Evolutionary conservation across 371 early-diverging fungal genomes (phyloP).

Genomic region (Haplosporangium sp.): DNA sequence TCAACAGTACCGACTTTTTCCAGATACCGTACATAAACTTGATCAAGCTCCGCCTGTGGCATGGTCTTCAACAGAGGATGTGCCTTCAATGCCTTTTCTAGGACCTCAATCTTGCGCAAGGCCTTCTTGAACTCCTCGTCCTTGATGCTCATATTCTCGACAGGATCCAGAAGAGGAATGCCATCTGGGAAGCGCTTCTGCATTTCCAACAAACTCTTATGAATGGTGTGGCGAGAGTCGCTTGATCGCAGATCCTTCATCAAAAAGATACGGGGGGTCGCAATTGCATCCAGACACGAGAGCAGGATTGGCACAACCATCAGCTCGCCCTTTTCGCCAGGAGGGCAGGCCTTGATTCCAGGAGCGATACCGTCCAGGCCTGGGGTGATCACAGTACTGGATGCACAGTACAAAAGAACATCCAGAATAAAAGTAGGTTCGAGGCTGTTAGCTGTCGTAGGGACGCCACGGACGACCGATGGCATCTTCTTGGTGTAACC

Average conservation of each 20-base stretch:
- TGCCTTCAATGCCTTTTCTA: constrained; percentile 72
- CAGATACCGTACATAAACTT: constrained; percentile 72
- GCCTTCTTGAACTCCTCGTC: constrained; percentile 84
- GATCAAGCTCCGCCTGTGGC: constrained; percentile 62
- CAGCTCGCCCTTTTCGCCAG: constrained; percentile 68
- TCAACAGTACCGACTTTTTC: constrained; percentile 67
- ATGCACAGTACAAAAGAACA: constrained; percentile 82
- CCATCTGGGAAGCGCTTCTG: constrained; percentile 78
- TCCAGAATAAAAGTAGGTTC: constrained; percentile 79
- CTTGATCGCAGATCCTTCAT: constrained; percentile 75
- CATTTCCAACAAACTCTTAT: constrained; percentile 79
- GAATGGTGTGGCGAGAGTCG: constrained; percentile 71
- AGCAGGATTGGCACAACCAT: constrained; percentile 87
- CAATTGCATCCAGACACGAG: constrained; percentile 78
- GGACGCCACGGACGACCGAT: constrained; percentile 32
- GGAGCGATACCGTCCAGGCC: constrained; percentile 68
- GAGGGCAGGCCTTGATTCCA: constrained; percentile 71
- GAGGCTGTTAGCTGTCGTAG: constrained; percentile 34
- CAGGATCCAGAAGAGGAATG: constrained; percentile 88
- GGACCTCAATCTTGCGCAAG: constrained; percentile 74
- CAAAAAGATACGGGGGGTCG: constrained; percentile 80
- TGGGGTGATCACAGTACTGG: constrained; percentile 65
- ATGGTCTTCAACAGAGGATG: constrained; percentile 63
- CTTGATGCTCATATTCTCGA: constrained; percentile 89
- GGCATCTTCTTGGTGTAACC: constrained; percentile 65